Evolutionary conservation across 2,329 filamentous ascomycete genomes (phyloP).

Genomic region (Colletotrichum horii): DNA sequence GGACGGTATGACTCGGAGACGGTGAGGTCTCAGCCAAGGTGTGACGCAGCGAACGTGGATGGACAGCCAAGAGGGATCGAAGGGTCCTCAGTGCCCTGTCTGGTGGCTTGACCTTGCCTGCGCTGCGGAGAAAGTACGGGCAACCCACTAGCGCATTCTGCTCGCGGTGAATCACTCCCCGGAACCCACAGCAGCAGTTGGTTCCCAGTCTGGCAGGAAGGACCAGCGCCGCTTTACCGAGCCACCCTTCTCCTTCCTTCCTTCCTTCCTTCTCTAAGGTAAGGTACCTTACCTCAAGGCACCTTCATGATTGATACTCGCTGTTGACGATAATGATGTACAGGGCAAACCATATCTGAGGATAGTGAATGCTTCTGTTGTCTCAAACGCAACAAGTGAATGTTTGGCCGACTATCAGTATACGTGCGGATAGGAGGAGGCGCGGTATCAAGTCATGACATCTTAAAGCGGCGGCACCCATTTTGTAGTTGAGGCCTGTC

Average conservation of each 20-base stretch:
- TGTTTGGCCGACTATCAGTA: background rate
- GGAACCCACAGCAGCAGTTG: background rate
- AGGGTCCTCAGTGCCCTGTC: background rate
- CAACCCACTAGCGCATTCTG: background rate
- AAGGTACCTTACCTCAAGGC: background rate
- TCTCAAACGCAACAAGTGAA: background rate
- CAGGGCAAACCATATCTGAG: background rate
- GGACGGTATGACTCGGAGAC: slow-evolving; percentile 1
- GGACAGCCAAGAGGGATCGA: background rate
- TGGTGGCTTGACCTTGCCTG: slow-evolving; percentile 1
- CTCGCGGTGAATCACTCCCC: slow-evolving; percentile 1
- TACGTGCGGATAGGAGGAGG: background rate
- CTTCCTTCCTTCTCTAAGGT: too few relatives aligned
- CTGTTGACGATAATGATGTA: background rate
- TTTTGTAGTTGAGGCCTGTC: background rate
- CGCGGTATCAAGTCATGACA: background rate
- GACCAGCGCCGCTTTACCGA: background rate
- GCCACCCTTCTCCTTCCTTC: background rate
- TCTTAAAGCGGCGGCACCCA: background rate
- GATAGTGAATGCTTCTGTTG: background rate
- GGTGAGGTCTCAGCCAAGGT: slow-evolving; percentile 2
- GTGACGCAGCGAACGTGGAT: slow-evolving; percentile 10
- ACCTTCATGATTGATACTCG: background rate
- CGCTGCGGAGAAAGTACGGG: slow-evolving; percentile 20
- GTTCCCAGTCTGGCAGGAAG: background rate